Base-by-base conservation (phyloP, 1,284 basidiomycete species). In the Boletus holoroseus region DNA sequence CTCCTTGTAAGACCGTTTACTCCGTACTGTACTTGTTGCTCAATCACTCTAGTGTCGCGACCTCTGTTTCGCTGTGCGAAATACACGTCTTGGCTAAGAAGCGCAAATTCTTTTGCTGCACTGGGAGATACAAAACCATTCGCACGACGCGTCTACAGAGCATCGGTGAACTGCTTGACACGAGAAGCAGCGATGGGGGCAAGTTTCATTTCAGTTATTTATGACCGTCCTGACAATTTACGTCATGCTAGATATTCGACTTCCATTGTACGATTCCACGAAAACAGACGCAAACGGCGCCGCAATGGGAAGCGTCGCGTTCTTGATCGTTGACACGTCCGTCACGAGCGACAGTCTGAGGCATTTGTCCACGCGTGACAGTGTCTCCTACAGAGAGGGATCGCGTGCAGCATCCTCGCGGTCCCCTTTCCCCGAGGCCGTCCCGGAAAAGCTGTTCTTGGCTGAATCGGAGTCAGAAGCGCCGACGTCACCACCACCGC, bases 191-290 rank as follows among this genome's bases (percentile, higher is more conserved):
- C 55, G 36, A 47, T 50, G 65, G 63, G 50, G 63, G 62, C 48
- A 59, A 50, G 62, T 56, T 61, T 68, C 65, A 64, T 64, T 66
- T 66, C 28, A 64, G 55, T 42, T 56, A 55, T 56, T 61, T 60
- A 62, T 65, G 58, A 59, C 61, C 42, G 11, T 55, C 50, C 58
- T 66, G 20, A 62, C 40, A 45, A 38, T 64, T 64, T 64, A 64
- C 62, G 62, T 64, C 63, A 61, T 38, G 22, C 22, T 43, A 64
- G 62, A 31, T 13, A 42, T 68, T 39, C 64, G 51, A 26, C 62
- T 64, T 64, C 62, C 62, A 68, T 68, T 64, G 62, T 68, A 63
- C 44, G 56, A 64, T 56, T 61, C 62, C 61, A 63, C 52, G 42
- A 67, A 44, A 64, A 51, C 62, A 48, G 63, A 64, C 54, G 24